phyloP scores from a whole-genome alignment of 2,329 filamentous ascomycete species.

The Colletotrichum paranaense region DNA sequence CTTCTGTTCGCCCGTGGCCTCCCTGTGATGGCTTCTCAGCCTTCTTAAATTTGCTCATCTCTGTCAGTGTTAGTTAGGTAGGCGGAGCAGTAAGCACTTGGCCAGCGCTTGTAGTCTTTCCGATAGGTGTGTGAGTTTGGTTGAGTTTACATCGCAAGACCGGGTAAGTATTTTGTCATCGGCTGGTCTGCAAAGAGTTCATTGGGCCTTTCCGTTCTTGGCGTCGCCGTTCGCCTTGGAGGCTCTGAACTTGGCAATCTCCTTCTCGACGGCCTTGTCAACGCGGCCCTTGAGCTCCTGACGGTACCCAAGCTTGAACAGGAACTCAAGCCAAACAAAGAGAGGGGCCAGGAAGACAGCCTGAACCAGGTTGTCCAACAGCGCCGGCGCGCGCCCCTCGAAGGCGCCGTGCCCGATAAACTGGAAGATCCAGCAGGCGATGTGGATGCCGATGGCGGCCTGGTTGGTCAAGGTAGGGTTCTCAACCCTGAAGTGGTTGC shows the following conservation, averaged over 20 bases:
- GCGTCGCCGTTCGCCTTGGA: constrained; percentile 58
- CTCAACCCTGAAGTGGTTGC: constrained; percentile 78
- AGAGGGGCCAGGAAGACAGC: constrained; percentile 93
- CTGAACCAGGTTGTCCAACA: constrained; percentile 92
- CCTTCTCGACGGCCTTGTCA: constrained; percentile 78
- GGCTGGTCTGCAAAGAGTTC: constrained; percentile 35
- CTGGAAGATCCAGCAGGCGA: constrained; percentile 86
- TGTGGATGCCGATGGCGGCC: constrained; percentile 73
- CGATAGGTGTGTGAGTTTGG: not conserved
- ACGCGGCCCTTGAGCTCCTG: constrained; percentile 87
- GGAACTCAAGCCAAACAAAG: constrained; percentile 95
- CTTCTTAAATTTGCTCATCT: not conserved
- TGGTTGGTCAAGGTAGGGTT: constrained; percentile 61
- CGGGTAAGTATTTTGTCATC: not conserved
- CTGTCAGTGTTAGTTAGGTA: not conserved
- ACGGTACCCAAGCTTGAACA: constrained; percentile 92
- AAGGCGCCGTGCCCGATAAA: constrained; percentile 93
- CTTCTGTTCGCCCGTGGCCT: constrained; percentile 13
- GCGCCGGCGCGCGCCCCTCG: constrained; percentile 86
- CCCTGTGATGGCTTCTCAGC: not conserved
- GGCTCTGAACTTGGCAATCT: constrained; percentile 79
- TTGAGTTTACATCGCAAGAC: not conserved
- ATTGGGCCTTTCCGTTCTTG: constrained; percentile 65
- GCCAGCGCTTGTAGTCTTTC: not conserved
- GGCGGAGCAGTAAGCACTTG: constrained; percentile 2